These are phyloP conservation scores for Diplosphaera chodatii DNA, from an alignment of 139 green algal genomes.

Conservation along the genomic window DNA sequence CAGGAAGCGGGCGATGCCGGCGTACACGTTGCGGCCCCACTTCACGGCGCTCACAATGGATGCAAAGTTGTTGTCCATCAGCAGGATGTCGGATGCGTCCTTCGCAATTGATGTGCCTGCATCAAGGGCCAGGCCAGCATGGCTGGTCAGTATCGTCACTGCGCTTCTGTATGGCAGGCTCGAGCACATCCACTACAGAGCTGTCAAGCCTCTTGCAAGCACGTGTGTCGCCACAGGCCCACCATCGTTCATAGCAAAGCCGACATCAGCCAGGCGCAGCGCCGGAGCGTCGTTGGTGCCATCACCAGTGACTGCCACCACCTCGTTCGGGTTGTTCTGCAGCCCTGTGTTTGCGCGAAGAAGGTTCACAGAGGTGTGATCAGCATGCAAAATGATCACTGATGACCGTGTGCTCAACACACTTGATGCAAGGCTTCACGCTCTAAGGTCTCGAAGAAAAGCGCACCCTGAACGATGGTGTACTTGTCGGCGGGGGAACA, in stretches of 20 bases:
- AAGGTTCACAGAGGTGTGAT: too few species aligned
- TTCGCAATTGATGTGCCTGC: conserved; percentile 74
- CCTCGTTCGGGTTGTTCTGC: conserved; percentile 16
- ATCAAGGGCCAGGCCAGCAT: neutral
- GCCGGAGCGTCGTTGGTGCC: conserved; percentile 90
- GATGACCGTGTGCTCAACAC: too few species aligned
- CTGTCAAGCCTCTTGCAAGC: too few species aligned
- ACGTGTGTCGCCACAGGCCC: neutral
- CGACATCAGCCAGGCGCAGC: conserved; percentile 74
- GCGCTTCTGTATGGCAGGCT: too few species aligned
- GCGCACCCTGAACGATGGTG: conserved; percentile 58
- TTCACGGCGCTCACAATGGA: conserved; percentile 73
- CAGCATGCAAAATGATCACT: too few species aligned
- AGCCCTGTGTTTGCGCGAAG: too few species aligned
- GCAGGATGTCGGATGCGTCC: conserved; percentile 84
- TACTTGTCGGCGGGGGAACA: conserved; percentile 90
- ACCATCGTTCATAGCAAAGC: conserved; percentile 72
- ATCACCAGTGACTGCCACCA: conserved; percentile 63
- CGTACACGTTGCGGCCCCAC: conserved; percentile 87
- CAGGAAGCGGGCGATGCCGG: conserved; percentile 77
- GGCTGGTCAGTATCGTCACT: too few species aligned
- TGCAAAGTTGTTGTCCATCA: conserved; percentile 86
- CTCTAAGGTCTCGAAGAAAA: neutral
- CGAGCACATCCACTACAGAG: too few species aligned
- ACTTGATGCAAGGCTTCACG: too few species aligned